Base-by-base conservation (phyloP, 129 eudicot genomes). In the Calendula officinalis region DNA sequence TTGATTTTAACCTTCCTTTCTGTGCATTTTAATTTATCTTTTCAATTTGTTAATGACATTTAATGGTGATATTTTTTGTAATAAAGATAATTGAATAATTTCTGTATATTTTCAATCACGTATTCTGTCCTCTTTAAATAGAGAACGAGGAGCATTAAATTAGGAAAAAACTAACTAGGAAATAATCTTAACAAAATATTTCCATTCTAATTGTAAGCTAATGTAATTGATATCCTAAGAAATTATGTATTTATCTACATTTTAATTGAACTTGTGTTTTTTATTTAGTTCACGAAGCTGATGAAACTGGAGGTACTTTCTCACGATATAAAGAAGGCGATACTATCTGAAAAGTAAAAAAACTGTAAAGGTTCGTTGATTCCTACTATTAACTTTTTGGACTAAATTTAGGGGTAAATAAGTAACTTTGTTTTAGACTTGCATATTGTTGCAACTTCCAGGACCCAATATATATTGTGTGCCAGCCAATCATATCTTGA, bases 251-350 rank as follows among this genome's bases (percentile, higher is more conserved):
- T 13, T 15, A 64, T 66, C 57, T 30, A 5, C 30, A n/a, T 54
- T 17, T 43, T 65, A 4, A 12, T 54, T 50, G 12, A 6, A 14
- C 32, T 49, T 57, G 22, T 57, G 70, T 54, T 47, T 0, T 71
- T 75, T 68, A 90, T 71, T 75, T 68, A 90, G 95, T 90, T 86
- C 76, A 86, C 84, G 50, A 86, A 86, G 83, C 77, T 86, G 81
- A 85, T 89, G 95, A 81, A 78, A 75, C 79, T 72, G 55, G 84
- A 86, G 73, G 79, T 70, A 33, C 83, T 68, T 77, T 69, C 81
- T 62, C 70, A 17, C 68, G 75, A 78, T 69, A 41, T 52, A 64
- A 80, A 79, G 75, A 75, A 73, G 70, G 60, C 56, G 60, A 43
- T 73, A 69, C 46, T 44, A 45, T 47, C 47, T 40, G 72, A 48